These are phyloP conservation scores for Colletotrichum cuscutae DNA, from an alignment of 2,329 filamentous ascomycete genomes.

Conservation along the genomic window DNA sequence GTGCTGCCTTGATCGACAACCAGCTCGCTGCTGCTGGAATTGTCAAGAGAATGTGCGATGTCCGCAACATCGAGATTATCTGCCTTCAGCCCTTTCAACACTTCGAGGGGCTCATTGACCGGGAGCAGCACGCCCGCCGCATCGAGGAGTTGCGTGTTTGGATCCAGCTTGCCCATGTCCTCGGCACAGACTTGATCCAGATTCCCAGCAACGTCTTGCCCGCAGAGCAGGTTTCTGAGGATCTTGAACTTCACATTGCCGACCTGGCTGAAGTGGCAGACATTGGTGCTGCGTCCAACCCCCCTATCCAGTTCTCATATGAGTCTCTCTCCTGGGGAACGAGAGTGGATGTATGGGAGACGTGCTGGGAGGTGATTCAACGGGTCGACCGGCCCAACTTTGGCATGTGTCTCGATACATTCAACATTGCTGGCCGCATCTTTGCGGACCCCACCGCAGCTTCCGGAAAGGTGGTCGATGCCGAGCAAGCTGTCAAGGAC, in stretches of 20 bases:
- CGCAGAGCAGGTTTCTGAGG: constrained; percentile 52
- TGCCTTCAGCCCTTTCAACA: constrained; percentile 82
- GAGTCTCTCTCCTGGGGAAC: constrained; percentile 81
- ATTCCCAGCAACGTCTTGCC: constrained; percentile 79
- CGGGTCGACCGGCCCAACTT: constrained; percentile 76
- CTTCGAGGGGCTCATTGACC: constrained; percentile 78
- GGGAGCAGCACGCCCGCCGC: constrained; percentile 64
- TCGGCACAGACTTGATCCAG: constrained; percentile 78
- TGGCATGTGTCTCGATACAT: constrained; percentile 81
- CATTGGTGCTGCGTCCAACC: constrained; percentile 66
- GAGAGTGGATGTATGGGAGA: constrained; percentile 76
- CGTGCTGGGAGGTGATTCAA: constrained; percentile 74
- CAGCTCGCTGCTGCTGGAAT: constrained; percentile 67
- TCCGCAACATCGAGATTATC: constrained; percentile 67
- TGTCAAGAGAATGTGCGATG: constrained; percentile 67
- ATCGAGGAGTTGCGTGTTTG: constrained; percentile 74
- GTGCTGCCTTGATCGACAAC: constrained; percentile 49
- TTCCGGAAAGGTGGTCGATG: constrained; percentile 61
- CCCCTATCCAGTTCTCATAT: constrained; percentile 75
- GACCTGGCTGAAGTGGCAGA: constrained; percentile 76
- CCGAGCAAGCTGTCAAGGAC: constrained; percentile 62
- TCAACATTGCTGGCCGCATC: constrained; percentile 78
- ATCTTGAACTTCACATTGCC: constrained; percentile 65
- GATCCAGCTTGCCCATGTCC: constrained; percentile 72
- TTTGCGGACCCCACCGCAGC: constrained; percentile 71